Evolutionary conservation across 495 filamentous ascomycete genomes (phyloP).

Genomic region (Trichocladium uniseriatum): DNA sequence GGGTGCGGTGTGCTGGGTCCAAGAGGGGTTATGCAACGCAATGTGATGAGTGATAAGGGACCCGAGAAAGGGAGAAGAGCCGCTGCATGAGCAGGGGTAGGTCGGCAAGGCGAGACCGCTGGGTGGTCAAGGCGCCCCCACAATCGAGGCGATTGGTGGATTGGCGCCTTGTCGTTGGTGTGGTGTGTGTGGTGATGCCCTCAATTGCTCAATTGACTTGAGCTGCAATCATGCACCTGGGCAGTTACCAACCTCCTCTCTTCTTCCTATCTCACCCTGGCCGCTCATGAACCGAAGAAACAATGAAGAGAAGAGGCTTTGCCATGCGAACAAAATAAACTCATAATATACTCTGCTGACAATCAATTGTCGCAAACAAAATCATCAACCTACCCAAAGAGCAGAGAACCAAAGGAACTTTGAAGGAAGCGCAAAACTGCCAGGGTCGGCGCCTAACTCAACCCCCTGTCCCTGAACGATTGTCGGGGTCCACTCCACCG

Average conservation of each 20-base stretch:
- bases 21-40: background rate
- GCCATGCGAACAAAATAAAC: too few relatives aligned
- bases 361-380: too few relatives aligned
- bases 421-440: background rate
- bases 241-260: background rate
- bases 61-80: background rate
- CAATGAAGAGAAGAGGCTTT: too few relatives aligned
- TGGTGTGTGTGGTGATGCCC: too few relatives aligned
- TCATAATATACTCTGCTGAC: too few relatives aligned
- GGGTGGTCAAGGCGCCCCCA: conserved; percentile 5
- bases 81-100: background rate
- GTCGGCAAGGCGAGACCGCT: conserved; percentile 13
- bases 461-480: background rate
- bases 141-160: background rate
- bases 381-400: too few relatives aligned
- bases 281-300: too few relatives aligned
- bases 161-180: too few relatives aligned
- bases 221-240: too few relatives aligned
- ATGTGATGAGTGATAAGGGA: conserved; percentile 8
- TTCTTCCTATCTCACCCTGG: background rate
- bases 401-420: too few relatives aligned
- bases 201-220: too few relatives aligned
- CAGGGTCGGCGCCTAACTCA: conserved; percentile 1
- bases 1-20: background rate
- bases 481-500: too few relatives aligned